phyloP scores from a whole-genome alignment of 176 grass and related monocot genomes.

The Bolboschoenus planiculmis region DNA sequence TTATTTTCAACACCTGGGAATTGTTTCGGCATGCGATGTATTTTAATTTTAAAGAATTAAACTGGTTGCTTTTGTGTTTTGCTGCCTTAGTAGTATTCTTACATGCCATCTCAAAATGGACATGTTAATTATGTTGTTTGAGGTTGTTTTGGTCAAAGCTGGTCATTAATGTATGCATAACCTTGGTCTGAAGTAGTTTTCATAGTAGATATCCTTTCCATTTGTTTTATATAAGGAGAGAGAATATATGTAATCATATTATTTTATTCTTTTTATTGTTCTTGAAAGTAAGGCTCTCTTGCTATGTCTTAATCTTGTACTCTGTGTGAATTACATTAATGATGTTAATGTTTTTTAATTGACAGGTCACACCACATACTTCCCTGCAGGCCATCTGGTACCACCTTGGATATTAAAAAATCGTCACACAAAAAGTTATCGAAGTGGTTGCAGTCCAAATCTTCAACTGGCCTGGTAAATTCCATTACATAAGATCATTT shows the following conservation, averaged over 20 bases:
- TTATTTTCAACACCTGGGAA: neutral
- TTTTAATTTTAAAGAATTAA: neutral
- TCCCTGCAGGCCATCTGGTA: conserved; percentile 73
- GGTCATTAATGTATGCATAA: neutral
- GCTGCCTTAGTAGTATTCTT: neutral
- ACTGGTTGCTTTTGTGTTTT: neutral
- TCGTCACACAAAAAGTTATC: conserved; percentile 92
- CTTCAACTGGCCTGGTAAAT: conserved; percentile 66
- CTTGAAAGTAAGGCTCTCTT: neutral
- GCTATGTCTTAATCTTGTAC: neutral
- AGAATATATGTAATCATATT: neutral
- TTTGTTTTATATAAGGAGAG: neutral
- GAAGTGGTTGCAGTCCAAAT: conserved; percentile 93
- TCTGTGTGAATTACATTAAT: neutral
- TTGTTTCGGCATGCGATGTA: neutral
- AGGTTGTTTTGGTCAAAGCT: neutral
- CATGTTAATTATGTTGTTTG: neutral
- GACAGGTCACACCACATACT: conserved; percentile 88
- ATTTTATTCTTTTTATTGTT: neutral
- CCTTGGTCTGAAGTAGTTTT: neutral
- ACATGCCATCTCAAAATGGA: neutral
- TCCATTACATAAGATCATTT: conserved; percentile 5
- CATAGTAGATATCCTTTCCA: neutral
- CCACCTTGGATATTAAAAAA: conserved; percentile 86
- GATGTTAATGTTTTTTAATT: neutral